Base-by-base conservation (phyloP, 257 asterid genomes). In the Solanum megistacrolobum region DNA sequence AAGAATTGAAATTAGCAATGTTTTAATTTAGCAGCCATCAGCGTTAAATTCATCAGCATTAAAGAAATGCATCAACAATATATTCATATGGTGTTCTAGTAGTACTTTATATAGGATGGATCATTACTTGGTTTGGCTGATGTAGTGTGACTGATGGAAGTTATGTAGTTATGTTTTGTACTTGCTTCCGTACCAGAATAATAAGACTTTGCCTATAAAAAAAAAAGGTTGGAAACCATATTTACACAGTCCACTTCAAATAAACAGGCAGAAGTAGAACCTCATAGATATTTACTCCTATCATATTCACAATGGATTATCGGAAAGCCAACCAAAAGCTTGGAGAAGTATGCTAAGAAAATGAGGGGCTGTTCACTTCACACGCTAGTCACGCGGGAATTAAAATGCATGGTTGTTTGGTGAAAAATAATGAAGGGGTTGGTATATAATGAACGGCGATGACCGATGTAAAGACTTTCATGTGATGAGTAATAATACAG, bases 141-240 rank as follows among this genome's bases (percentile, higher is more conserved):
- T 69, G 21, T 69, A 69, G 75, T 69, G 21, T 27, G 38, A 69
- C 21, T 69, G 38, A 29, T 69, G 94, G 94, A 12, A 65, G 32
- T 65, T 65, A 65, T 65, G 79, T 34, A 72, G 7, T 20, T 72
- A 72, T 20, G 43, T n/a, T 65, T 65, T n/a, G 18, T 65, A 65
- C 32, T 65, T 65, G 72, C 32, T n/a, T 65, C 32, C 25, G 72
- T 25, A 65, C 72, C 16, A 65, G 32, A n/a, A 11, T 65, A 65
- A 65, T 25, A n/a, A 65, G 7, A 65, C 32, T 62, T 62, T 9
- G 27, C 69, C 31, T 65, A n/a, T 25, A n/a, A 60, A 62, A 62
- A 60, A 29, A 23, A 62, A 62, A 2, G 16, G 38, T 6, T 69
- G 75, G 23, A 69, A 29, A 69, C 76, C 38, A 29, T 29, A 29